Evolutionary conservation across 2,329 filamentous ascomycete species (phyloP), one percentile per base, ranked within the genome.

Genomic region (Ceratocystis variospora): DNA sequence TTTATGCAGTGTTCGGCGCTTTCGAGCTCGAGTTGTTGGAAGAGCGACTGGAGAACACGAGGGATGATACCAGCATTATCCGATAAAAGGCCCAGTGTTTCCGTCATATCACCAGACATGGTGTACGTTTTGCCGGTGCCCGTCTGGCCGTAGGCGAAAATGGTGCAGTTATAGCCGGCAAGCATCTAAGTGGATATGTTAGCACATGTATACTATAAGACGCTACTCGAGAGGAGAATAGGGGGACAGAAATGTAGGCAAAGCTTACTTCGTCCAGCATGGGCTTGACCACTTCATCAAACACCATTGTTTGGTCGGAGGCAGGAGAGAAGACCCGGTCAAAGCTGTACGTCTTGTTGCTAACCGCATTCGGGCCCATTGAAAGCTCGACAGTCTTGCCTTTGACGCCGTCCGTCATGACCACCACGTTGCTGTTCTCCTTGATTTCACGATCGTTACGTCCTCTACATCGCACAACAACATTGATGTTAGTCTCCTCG

Each of bases 111-210:
- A 66, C 94, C 94, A 0, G 93, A 96, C 94, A 99, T 99, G 28
- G 94, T 99, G 76, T 99, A 99, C 15, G 94, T 99, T 76, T 99
- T 99, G 71, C 94, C 94, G 0, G 94, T 99, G 57, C 94, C 94
- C 0, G 94, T 99, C 75, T 99, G 94, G 31, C 94, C 94, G 74
- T 99, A 99, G 44, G 94, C 94, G 72, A 99, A 99, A 68, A 99
- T 96, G 4, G 94, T 99, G 77, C 94, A 99, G 75, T 99, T 99
- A 78, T 90, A 97, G 64, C 94, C 94, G 28, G 86, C 83, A 53
- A 99, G 82, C 81, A 97, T 96, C 90, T 96, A 71, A 25, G 5
- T 7, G 17, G 25, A 61, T 57, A 31, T 25, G 55, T 62, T 62
- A 62, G 37, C 61, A 25, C 37, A 46, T 10, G 61, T 1, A 45